These are phyloP conservation scores for Fulvia fulva DNA, from an alignment of 2,329 filamentous ascomycete genomes.

Conservation along the genomic window DNA sequence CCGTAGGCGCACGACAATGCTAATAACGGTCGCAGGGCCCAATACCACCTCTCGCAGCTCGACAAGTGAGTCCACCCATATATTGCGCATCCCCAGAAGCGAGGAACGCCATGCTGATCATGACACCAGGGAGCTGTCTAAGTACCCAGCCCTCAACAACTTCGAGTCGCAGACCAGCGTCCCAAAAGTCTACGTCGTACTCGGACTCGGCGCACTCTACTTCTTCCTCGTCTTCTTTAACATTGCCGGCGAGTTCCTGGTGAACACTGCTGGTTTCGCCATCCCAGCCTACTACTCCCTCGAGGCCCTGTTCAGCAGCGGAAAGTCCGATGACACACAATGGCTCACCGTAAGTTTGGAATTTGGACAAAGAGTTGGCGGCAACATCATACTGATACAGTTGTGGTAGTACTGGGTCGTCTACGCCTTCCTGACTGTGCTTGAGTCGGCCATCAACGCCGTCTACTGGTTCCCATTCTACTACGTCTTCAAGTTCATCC, in stretches of 20 bases:
- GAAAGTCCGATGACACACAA: conserved; percentile 77
- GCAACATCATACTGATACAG: conserved; percentile 11
- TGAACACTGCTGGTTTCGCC: conserved; percentile 79
- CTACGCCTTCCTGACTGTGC: conserved; percentile 74
- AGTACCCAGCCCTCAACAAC: conserved; percentile 79
- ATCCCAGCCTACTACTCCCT: conserved; percentile 83
- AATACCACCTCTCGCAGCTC: conserved; percentile 68
- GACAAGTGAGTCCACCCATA: conserved; percentile 66
- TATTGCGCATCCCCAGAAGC: conserved; percentile 1
- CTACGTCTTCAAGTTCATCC: conserved; percentile 98
- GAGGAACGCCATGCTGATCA: background rate
- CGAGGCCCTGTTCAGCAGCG: conserved; percentile 66
- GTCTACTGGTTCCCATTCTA: conserved; percentile 98
- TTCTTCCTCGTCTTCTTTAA: conserved; percentile 93
- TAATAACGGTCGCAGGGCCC: conserved; percentile 26
- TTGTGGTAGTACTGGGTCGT: conserved; percentile 73
- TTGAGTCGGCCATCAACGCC: conserved; percentile 77
- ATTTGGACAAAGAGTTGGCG: background rate
- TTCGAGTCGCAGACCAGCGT: conserved; percentile 79
- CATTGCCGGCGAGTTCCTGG: conserved; percentile 81
- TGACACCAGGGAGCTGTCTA: conserved; percentile 63
- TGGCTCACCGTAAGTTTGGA: conserved; percentile 53
- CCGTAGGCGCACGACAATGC: conserved; percentile 6
- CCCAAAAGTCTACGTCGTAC: conserved; percentile 79
- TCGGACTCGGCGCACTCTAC: conserved; percentile 73